A percentile compares a stretch with the other conserved stretches of the same genome.
Evolutionary conservation across 2,329 filamentous ascomycete species (phyloP).

Genomic region (Aspergillus fijiensis): DNA sequence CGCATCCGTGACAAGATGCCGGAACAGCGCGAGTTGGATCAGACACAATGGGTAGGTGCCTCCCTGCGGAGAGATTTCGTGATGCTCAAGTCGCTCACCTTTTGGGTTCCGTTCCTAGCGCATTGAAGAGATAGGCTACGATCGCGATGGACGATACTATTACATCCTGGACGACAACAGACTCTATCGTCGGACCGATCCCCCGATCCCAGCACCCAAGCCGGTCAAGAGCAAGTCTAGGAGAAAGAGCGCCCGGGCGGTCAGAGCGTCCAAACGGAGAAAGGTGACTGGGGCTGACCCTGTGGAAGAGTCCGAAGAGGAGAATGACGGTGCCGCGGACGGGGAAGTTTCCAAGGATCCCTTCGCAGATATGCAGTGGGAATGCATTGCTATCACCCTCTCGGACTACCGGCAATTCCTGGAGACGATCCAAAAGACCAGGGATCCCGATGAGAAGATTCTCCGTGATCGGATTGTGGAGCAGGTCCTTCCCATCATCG

Average conservation of each 20-base stretch:
- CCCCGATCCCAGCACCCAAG: constrained; percentile 59
- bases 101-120: constrained; percentile 36
- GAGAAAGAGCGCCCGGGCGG: constrained; percentile 63
- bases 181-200: constrained; percentile 83
- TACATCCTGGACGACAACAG: constrained; percentile 92
- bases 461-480: constrained; percentile 70
- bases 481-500: constrained; percentile 79
- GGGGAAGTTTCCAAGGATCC: constrained; percentile 55
- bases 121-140: constrained; percentile 66
- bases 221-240: constrained; percentile 63
- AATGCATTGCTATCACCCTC: constrained; percentile 81
- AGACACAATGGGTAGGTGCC: constrained; percentile 73
- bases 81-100: background rate
- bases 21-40: constrained; percentile 76
- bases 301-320: constrained; percentile 45
- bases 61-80: background rate
- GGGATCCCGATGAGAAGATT: constrained; percentile 80
- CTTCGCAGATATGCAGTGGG: constrained; percentile 79
- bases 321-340: constrained; percentile 40
- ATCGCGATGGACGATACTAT: constrained; percentile 80
- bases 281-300: constrained; percentile 49
- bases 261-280: constrained; percentile 70
- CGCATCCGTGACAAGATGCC: constrained; percentile 82
- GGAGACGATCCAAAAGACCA: constrained; percentile 68
- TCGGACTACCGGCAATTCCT: constrained; percentile 74